Conservation (phyloP, 2,329 filamentous ascomycete genomes). For the Pseudopyricularia javanii region DNA sequence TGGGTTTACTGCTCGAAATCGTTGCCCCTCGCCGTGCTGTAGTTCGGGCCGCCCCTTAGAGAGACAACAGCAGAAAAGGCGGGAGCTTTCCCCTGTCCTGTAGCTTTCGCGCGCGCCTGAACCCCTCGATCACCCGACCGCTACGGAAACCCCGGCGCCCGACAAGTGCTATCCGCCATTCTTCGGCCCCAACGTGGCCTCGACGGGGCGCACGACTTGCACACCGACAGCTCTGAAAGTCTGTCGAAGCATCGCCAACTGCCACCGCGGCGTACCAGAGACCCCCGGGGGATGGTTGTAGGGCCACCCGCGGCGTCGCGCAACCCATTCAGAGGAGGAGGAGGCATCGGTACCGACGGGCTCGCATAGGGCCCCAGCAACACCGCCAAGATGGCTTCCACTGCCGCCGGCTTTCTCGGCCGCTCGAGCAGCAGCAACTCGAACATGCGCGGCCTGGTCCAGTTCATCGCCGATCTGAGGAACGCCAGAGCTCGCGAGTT, state of each 20-base stretch:
- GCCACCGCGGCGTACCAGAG: neutral
- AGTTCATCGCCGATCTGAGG: conserved; percentile 93
- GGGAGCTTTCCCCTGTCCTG: neutral
- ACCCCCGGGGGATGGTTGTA: neutral
- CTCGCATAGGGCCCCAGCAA: neutral
- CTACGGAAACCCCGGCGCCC: neutral
- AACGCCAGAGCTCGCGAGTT: conserved; percentile 91
- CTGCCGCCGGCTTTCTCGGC: conserved; percentile 50
- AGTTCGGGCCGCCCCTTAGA: neutral
- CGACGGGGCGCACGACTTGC: neutral
- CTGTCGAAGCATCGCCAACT: neutral
- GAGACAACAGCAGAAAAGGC: too few species aligned
- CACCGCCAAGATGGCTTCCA: conserved; percentile 35
- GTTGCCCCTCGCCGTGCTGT: neutral
- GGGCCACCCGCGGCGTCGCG: neutral
- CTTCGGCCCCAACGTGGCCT: neutral
- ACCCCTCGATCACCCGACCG: neutral
- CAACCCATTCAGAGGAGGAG: neutral
- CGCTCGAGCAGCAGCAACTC: conserved; percentile 52
- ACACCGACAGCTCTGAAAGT: neutral
- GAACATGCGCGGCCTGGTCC: conserved; percentile 75
- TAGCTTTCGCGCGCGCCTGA: neutral
- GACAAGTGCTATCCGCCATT: neutral
- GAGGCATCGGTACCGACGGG: neutral
- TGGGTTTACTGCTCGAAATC: neutral